Base-by-base conservation (phyloP, 768 basidiomycete species). In the Lepiota brunneoincarnata region DNA sequence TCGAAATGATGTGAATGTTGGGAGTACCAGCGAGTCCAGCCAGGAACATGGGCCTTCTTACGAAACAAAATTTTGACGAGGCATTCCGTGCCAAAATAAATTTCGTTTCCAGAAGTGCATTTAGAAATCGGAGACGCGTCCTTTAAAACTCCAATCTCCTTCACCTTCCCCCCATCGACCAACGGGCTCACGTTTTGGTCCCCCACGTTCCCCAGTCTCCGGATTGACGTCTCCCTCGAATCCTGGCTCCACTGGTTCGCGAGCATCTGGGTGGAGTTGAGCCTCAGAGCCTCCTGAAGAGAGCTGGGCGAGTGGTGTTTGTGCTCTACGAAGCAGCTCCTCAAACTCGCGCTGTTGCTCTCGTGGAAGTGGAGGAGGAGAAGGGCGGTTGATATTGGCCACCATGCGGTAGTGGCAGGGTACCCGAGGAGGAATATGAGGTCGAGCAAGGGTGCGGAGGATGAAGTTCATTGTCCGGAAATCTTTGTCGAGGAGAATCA, bases 121-220 rank as follows among this genome's bases (percentile, higher is more conserved):
- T 64, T 67, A 93, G 69, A 93, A 93, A 73, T 93, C 92, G 17
- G 90, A 89, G 23, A 91, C 91, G 20, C 91, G 77, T 10, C 93
- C 93, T 62, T 90, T 91, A 73, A 87, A 91, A 60, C 91, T 94
- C 93, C 93, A 95, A 64, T 94, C 93, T 2, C 88, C 87, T 41
- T 78, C 75, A 52, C 73, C 72, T 48, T 69, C 69, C 15, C 72
- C 73, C 82, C 83, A 86, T 47, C 72, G 78, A 34, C 71, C 65
- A 9, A 94, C 79, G 12, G 93, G 93, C 65, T 96, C 93, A 26
- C 74, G 77, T 74, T 94, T 95, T 18, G 93, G 93, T 0, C 93
- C 93, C 0, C 90, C 91, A 43, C 79, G 71, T 68, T 96, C 93
- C 11, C 93, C 93, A 2, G 93, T 96, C 2, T 60, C 60, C 1